phyloP scores from a whole-genome alignment of 495 filamentous ascomycete genomes.

The Aspergillus avenaceus region DNA sequence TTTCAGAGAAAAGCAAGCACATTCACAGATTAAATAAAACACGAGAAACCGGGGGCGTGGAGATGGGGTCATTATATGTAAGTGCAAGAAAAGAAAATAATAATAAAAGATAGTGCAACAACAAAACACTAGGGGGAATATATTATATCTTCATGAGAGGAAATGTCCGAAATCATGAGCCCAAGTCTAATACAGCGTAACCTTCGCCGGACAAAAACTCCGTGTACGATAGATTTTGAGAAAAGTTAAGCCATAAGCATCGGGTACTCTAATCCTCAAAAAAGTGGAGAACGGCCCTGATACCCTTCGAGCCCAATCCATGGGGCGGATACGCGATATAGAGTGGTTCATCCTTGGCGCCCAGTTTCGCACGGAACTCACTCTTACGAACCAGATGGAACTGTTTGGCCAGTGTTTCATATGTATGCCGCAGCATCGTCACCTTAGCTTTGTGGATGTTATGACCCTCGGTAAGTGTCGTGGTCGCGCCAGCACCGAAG shows the following conservation, averaged over 20 bases:
- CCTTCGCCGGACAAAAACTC: background rate
- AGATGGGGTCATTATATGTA: background rate
- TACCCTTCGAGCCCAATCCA: slow-evolving; percentile 71
- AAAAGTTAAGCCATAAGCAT: background rate
- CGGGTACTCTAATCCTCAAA: slow-evolving; percentile 61
- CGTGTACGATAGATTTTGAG: too few relatives aligned
- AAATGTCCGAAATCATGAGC: background rate
- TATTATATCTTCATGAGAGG: background rate
- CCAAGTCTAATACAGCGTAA: background rate
- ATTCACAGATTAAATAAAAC: background rate
- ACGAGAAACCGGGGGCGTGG: background rate
- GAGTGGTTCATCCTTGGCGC: slow-evolving; percentile 68
- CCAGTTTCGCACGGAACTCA: slow-evolving; percentile 84
- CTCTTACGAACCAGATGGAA: slow-evolving; percentile 77
- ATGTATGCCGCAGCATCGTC: slow-evolving; percentile 69
- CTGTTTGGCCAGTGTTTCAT: slow-evolving; percentile 71
- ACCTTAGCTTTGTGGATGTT: slow-evolving; percentile 71
- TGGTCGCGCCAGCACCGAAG: slow-evolving; percentile 73
- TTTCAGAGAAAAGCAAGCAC: background rate
- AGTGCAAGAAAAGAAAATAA: background rate
- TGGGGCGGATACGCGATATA: slow-evolving; percentile 81
- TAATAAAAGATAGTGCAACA: background rate
- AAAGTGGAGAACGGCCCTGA: slow-evolving; percentile 73
- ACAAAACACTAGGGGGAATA: slow-evolving; percentile 23
- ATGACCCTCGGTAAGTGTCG: slow-evolving; percentile 63